phyloP scores from a whole-genome alignment of 352 stramenopile species.

The Paralagenidium karlingii region DNA sequence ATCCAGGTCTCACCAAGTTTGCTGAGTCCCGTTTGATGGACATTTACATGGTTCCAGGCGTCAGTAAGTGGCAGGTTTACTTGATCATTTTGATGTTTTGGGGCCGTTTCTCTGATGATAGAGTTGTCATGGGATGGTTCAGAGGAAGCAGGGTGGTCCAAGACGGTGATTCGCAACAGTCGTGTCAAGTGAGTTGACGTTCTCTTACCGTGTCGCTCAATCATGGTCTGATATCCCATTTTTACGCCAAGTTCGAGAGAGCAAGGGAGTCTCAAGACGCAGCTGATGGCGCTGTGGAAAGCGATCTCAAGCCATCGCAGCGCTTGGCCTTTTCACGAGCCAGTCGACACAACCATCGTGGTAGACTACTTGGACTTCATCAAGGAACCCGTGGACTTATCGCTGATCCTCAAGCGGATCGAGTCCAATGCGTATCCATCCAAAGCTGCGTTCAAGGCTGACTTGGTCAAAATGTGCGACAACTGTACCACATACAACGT shows the following conservation, averaged over 20 bases:
- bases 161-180: slow-evolving; percentile 65
- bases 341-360: slow-evolving; percentile 91
- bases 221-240: background rate
- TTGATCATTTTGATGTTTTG: background rate
- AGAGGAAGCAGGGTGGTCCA: slow-evolving; percentile 81
- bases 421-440: slow-evolving; percentile 82
- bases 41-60: slow-evolving; percentile 77
- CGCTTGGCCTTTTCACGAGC: slow-evolving; percentile 96
- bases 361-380: slow-evolving; percentile 96
- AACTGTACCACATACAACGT: slow-evolving; percentile 98
- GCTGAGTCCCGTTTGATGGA: slow-evolving; percentile 73
- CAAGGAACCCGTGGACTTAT: slow-evolving; percentile 89
- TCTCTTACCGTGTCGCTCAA: background rate
- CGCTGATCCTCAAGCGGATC: slow-evolving; percentile 73
- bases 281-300: slow-evolving; percentile 80
- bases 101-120: background rate
- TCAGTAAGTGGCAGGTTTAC: slow-evolving; percentile 40
- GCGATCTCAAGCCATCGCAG: slow-evolving; percentile 91
- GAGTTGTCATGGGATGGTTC: slow-evolving; percentile 1
- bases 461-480: slow-evolving; percentile 94
- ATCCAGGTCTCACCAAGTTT: slow-evolving; percentile 56
- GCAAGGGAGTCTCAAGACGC: slow-evolving; percentile 68
- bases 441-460: slow-evolving; percentile 85
- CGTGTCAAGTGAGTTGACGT: background rate
- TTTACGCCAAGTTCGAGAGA: slow-evolving; percentile 71